phyloP scores from a whole-genome alignment of 2,329 filamentous ascomycete species.

The Sarocladium brachiariae region DNA sequence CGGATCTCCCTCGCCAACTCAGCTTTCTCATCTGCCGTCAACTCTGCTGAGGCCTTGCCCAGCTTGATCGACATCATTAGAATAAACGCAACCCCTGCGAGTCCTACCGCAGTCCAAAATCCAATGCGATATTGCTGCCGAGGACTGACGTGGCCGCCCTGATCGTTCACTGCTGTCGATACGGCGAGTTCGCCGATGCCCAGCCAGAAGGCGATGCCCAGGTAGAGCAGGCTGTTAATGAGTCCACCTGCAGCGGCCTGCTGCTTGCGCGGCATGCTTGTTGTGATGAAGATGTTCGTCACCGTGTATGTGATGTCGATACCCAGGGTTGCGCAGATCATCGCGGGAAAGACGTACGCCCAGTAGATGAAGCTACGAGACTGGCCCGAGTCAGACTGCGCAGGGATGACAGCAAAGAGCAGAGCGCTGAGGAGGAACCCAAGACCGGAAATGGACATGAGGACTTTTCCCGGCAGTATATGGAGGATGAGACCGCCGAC shows the following conservation, averaged over 20 bases:
- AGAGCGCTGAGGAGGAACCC: conserved; percentile 53
- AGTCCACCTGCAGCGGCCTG: conserved; percentile 68
- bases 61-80: conserved; percentile 52
- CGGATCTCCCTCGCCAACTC: conserved; percentile 16
- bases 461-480: conserved; percentile 52
- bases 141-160: conserved; percentile 25
- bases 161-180: conserved; percentile 33
- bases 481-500: conserved; percentile 62
- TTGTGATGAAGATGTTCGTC: conserved; percentile 72
- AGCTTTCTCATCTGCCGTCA: conserved; percentile 51
- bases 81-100: conserved; percentile 42
- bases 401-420: conserved; percentile 58
- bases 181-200: conserved; percentile 62
- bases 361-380: conserved; percentile 46
- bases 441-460: conserved; percentile 55
- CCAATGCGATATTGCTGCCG: conserved; percentile 54
- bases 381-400: conserved; percentile 34
- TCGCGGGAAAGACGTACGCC: conserved; percentile 66
- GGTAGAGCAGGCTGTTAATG: conserved; percentile 63
- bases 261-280: conserved; percentile 55
- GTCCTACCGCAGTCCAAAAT: conserved; percentile 59
- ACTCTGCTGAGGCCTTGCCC: conserved; percentile 45
- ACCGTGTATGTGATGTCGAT: conserved; percentile 73
- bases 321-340: conserved; percentile 62
- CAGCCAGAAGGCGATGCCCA: conserved; percentile 66